Evolutionary conservation across 768 basidiomycete species (phyloP), one percentile per base, ranked within the genome.

Genomic region (Mrakia blollopis): DNA sequence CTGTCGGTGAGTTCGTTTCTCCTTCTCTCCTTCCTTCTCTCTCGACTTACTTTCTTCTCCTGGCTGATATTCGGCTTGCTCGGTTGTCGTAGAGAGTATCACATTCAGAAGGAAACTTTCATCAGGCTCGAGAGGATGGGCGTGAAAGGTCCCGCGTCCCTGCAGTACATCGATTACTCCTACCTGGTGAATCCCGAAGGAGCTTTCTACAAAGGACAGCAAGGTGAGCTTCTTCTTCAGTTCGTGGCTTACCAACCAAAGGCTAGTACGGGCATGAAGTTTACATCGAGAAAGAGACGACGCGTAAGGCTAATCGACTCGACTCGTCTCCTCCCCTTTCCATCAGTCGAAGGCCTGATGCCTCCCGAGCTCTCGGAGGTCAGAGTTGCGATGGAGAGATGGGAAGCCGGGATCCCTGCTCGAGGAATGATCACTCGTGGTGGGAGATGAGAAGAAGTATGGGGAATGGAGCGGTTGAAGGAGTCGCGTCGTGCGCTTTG

Each of bases 361-460:
- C 65, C 65, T 39, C 65, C 65, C 65, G 65, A 68, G 65, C 16
- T 41, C 1, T 41, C 37, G 25, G 65, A 39, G 21, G 65, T 68
- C 18, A 68, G n/a, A 13, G 65, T 68, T 11, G 65, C 65, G 65
- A 39, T 68, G 65, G 65, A 68, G 37, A 68, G 65, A 44, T 68
- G 37, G 37, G 65, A 68, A n/a, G 37, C 37, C 2, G 65, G 65
- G 1, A 25, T 41, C 7, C 21, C 37, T 39, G 65, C 65, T 35
- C 14, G 37, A 68, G 37, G 65, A 8, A 68, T 1, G 39, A 57
- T 57, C 57, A 28, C 28, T 57, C 52, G 52, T 54, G 18, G 52
- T 7, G 52, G 18, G 52, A 25, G 25, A 18, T 50, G 47, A 50
- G 7, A 18, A 50, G 47, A 3, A 50, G 47, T 11, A 13, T 11